Base-by-base conservation (phyloP, 805 yeast species). In the Komagataella populi region DNA sequence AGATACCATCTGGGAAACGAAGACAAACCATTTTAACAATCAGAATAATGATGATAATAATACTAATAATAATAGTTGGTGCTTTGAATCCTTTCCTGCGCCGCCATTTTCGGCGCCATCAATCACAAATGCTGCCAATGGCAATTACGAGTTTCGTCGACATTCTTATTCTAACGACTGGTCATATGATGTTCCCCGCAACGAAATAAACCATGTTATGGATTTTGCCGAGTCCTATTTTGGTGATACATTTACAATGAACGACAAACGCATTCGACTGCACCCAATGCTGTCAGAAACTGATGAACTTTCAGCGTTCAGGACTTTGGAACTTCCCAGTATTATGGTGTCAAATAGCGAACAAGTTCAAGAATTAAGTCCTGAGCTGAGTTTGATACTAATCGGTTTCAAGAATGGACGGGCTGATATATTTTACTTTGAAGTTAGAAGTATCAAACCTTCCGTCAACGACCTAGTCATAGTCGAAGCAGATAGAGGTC, bases 401-500 rank as follows among this genome's bases (percentile, higher is more conserved):
- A 85, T 87, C 46, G 81, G 82, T 51, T 88, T 88, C 69, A 88
- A 89, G 63, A 80, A 83, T 24, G 87, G 88, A 6, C 71, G 96
- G 46, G 67, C 83, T 51, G 96, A 88, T 64, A 87, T 87, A 6
- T 87, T 84, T 59, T 80, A 78, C 60, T 65, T 82, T 18, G 69
- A 56, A 22, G 57, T 59, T 23, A 58, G 71, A 8, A 61, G 64
- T 20, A 57, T 64, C 23, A 59, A 56, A 36, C 63, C 80, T 46
- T 66, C 69, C 49, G 64, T 70, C 4, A 85, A 85, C 20, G 89
- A 84, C 60, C 71, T 84, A 59, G 91, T 87, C 14, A 78, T 85
- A 59, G 95, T 85, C 16, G 91, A 86, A 60, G 95, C 93, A 1
- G 95, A 86, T 60, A 70, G 95, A 39, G 95, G 95, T 44, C 68